Conservation (phyloP, 2,329 filamentous ascomycete genomes). For the Didymosphaeria variabile region DNA sequence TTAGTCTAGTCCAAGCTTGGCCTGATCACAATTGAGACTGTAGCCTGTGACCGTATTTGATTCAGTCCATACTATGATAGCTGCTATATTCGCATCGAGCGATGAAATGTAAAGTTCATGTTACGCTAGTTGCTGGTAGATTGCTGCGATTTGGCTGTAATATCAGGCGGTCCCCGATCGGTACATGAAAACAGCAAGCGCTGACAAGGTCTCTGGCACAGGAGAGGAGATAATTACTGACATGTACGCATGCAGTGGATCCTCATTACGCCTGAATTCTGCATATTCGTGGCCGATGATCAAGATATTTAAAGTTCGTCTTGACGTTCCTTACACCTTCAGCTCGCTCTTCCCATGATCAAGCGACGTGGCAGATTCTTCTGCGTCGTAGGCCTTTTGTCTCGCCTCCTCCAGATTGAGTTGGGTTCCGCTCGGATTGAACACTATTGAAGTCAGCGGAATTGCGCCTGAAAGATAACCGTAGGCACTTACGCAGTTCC, state of each 20-base stretch:
- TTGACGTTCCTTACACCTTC: background rate
- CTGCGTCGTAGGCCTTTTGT: conserved; percentile 1
- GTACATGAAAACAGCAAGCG: too few relatives aligned
- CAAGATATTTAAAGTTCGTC: background rate
- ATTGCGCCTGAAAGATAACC: background rate
- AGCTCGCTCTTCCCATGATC: background rate
- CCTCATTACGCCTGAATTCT: background rate
- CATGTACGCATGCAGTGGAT: background rate
- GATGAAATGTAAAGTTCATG: too few relatives aligned
- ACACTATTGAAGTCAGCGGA: background rate
- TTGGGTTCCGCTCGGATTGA: conserved; percentile 6
- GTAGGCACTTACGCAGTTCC: conserved; percentile 2
- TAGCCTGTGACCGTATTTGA: too few relatives aligned
- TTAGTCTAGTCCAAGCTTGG: too few relatives aligned
- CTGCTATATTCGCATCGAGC: too few relatives aligned
- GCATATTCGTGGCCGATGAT: background rate
- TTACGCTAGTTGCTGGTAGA: too few relatives aligned
- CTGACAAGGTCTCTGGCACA: too few relatives aligned
- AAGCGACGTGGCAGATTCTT: background rate
- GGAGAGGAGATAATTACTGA: too few relatives aligned
- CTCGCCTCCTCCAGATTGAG: background rate
- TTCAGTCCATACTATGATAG: too few relatives aligned
- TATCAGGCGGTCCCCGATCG: too few relatives aligned
- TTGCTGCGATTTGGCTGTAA: too few relatives aligned
- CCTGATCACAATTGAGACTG: too few relatives aligned